Conservation (phyloP, 768 basidiomycete genomes). For the Tylopilus intermedius region DNA sequence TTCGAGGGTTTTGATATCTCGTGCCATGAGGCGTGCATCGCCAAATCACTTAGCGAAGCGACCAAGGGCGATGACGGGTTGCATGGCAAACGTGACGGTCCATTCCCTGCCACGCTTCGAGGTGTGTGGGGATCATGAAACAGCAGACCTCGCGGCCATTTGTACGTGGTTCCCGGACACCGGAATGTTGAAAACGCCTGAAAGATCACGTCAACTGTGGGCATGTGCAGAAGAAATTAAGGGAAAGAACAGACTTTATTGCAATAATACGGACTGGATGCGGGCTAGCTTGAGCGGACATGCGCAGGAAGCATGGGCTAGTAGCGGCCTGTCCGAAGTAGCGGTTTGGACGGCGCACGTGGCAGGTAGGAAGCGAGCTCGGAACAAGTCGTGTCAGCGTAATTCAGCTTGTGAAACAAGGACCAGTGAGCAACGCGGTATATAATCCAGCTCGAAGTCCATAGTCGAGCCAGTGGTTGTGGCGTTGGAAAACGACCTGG, state of each 20-base stretch:
- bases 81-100: constrained; percentile 20
- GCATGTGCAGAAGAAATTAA: constrained; percentile 20
- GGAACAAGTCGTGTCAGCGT: not conserved
- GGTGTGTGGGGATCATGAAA: constrained; percentile 21
- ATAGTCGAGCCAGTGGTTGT: not conserved
- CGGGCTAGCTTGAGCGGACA: constrained; percentile 21
- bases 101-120: constrained; percentile 29
- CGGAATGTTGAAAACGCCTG: constrained; percentile 19
- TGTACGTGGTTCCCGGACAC: constrained; percentile 24
- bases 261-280: constrained; percentile 13
- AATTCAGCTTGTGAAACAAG: not conserved
- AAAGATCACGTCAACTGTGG: constrained; percentile 22
- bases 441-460: not conserved
- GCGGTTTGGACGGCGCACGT: constrained; percentile 10
- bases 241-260: constrained; percentile 18
- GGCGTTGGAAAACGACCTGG: not conserved
- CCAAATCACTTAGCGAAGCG: constrained; percentile 25
- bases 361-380: not conserved
- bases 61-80: constrained; percentile 24
- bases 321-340: constrained; percentile 1
- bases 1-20: constrained; percentile 28
- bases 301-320: constrained; percentile 22
- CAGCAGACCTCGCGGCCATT: constrained; percentile 16
- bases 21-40: constrained; percentile 27
- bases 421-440: not conserved